Evolutionary conservation across 768 basidiomycete species (phyloP), one percentile per base, ranked within the genome.

Genomic region (Leccinum rimulosum): DNA sequence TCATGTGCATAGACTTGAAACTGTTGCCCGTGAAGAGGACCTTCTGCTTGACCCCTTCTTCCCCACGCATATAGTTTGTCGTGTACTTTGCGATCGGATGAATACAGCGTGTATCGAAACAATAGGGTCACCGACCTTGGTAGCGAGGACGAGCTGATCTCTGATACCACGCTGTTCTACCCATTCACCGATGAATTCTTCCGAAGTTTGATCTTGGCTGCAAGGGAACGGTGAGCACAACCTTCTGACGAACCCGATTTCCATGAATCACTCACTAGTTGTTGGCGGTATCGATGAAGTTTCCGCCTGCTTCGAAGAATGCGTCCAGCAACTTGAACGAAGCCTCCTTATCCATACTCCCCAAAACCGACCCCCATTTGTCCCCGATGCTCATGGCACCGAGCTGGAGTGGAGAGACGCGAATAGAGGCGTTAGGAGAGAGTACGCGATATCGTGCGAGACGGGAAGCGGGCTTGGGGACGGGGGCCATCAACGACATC

Each of bases 171-270:
- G 68, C 55, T 67, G 61, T 52, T 76, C 73, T 52, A 76, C 74
- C 81, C 80, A 82, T 61, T 82, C 79, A 1, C 80, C 80, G n/a
- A 82, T 75, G 58, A 79, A 77, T 58, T 69, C 65, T 63, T 82
- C 80, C 1, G 72, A 75, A 25, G 71, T 68, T 50, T 75, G 79
- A 53, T 78, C 71, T 61, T 79, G 76, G 50, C 75, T 76, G 40
- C 9, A 51, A 40, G 17, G 30, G 11, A 9, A 45, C 19, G 3
- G 3, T 49, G 31, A 58, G 11, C 7, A 49, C 30, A 35, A 35
- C 17, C 30, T 43, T 36, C 35, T 31, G 3, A 9, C 0, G 7
- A 19, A 12, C 5, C 8, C 3, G 3, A 22, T 15, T 14, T 2
- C 15, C 11, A 3, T 8, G 27, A 45, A 53, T 57, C 30, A 25